Evolutionary conservation across 208 protist species (phyloP).

Genomic region (Acanthamoeba sp.): DNA sequence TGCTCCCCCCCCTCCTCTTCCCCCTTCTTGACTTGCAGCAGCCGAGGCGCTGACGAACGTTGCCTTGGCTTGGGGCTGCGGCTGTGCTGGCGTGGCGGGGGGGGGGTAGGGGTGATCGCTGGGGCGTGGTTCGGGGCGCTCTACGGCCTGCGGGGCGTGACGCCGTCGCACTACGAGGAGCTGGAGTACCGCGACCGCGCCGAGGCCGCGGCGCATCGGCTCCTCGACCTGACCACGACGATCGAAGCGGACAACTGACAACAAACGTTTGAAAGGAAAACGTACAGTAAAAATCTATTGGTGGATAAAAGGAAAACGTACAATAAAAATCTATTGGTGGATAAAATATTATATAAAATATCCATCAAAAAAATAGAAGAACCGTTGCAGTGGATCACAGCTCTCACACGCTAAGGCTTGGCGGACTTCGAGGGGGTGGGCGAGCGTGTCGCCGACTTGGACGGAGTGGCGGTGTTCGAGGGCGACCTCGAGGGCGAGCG

Average conservation of each 20-base stretch:
- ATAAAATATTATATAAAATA: no score
- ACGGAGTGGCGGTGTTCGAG: neutral
- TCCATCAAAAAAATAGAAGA: no score
- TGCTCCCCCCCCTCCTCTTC: neutral
- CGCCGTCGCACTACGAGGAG: constrained; percentile 51
- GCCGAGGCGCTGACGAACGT: no score
- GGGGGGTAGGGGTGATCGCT: constrained; percentile 22
- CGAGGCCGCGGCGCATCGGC: constrained; percentile 1
- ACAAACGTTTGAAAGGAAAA: no score
- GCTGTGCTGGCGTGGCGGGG: neutral
- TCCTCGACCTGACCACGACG: neutral
- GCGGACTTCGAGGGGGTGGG: neutral
- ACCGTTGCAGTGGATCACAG: neutral
- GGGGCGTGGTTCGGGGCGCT: constrained; percentile 75
- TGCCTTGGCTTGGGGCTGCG: neutral
- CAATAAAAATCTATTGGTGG: no score
- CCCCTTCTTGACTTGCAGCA: neutral
- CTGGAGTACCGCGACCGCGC: constrained; percentile 68
- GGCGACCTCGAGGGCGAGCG: neutral
- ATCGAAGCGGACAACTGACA: no score
- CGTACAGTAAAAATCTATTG: no score
- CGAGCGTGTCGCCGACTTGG: neutral
- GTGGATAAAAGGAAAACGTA: no score
- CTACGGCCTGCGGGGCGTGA: constrained; percentile 75
- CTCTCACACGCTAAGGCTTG: no score